These are phyloP conservation scores for Sporothrix brasiliensis DNA, from an alignment of 2,329 filamentous ascomycete species.

Conservation along the genomic window DNA sequence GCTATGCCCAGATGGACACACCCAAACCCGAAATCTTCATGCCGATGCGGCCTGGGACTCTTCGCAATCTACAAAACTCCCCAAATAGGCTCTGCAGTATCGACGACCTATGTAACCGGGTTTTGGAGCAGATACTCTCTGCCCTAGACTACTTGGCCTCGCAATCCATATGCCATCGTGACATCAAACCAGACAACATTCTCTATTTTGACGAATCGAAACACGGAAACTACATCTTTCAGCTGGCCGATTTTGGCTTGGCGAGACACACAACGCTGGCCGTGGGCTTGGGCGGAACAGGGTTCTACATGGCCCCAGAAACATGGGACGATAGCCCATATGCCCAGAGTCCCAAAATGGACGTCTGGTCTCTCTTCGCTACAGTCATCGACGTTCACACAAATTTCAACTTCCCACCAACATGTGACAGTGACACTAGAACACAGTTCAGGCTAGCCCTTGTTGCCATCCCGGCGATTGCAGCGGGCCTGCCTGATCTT, in stretches of 20 bases:
- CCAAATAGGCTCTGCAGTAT: no score
- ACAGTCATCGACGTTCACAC: not conserved
- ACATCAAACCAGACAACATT: constrained; percentile 16
- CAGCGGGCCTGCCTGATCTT: not conserved
- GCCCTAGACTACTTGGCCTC: constrained; percentile 8
- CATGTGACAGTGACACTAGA: no score
- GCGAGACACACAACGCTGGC: not conserved
- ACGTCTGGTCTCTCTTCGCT: constrained; percentile 17
- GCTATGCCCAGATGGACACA: not conserved
- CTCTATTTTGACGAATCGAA: not conserved
- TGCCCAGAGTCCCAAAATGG: constrained; percentile 3
- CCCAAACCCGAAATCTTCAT: not conserved
- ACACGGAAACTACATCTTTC: not conserved
- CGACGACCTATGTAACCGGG: not conserved
- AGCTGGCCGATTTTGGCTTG: constrained; percentile 14
- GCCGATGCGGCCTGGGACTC: not conserved
- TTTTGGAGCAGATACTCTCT: not conserved
- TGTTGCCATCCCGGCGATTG: not conserved
- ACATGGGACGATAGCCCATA: not conserved
- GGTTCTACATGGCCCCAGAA: not conserved
- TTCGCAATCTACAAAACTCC: not conserved
- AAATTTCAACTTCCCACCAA: not conserved
- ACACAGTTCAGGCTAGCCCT: not conserved
- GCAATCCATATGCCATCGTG: not conserved
- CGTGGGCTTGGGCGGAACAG: not conserved